These are phyloP conservation scores for Exophiala bonariae DNA, from an alignment of 2,329 filamentous ascomycete species.

Conservation along the genomic window DNA sequence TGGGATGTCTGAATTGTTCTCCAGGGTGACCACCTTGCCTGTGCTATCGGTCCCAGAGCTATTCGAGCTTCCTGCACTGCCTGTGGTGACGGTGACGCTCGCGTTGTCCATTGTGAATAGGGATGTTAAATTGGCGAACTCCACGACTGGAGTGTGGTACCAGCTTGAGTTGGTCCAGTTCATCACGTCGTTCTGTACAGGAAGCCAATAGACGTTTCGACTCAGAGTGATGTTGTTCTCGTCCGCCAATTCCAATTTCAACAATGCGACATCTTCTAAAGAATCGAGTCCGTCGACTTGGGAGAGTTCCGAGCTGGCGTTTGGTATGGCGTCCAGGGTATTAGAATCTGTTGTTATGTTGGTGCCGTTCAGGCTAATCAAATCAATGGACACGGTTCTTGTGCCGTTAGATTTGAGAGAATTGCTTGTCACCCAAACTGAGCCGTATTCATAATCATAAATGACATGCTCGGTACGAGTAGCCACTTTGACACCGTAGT, in stretches of 20 bases:
- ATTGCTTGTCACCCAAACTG: conserved; percentile 57
- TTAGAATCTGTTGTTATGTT: conserved; percentile 37
- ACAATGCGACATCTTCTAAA: conserved; percentile 48
- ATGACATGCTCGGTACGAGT: conserved; percentile 53
- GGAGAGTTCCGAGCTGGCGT: conserved; percentile 42
- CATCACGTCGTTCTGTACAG: conserved; percentile 48
- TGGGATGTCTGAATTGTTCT: conserved; percentile 54
- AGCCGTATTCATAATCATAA: conserved; percentile 52
- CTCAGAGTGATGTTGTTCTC: conserved; percentile 41
- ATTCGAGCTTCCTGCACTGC: too few relatives aligned
- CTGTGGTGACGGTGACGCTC: conserved; percentile 35
- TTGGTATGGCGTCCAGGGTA: conserved; percentile 43
- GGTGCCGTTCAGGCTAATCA: conserved; percentile 52
- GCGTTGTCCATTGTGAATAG: conserved; percentile 44
- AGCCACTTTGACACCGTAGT: conserved; percentile 59
- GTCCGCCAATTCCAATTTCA: conserved; percentile 51
- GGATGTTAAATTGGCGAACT: conserved; percentile 51
- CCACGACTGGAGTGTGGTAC: conserved; percentile 58
- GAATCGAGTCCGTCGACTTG: conserved; percentile 34
- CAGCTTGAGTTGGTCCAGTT: conserved; percentile 60
- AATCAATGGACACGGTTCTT: conserved; percentile 49
- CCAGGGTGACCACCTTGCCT: conserved; percentile 41
- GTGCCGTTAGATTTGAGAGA: conserved; percentile 41
- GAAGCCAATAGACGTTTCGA: conserved; percentile 63
- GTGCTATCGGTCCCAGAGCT: conserved; percentile 1